Evolutionary conservation across 2,329 filamentous ascomycete genomes (phyloP), one percentile per base, ranked within the genome.

Genomic region (Alternaria sp.): DNA sequence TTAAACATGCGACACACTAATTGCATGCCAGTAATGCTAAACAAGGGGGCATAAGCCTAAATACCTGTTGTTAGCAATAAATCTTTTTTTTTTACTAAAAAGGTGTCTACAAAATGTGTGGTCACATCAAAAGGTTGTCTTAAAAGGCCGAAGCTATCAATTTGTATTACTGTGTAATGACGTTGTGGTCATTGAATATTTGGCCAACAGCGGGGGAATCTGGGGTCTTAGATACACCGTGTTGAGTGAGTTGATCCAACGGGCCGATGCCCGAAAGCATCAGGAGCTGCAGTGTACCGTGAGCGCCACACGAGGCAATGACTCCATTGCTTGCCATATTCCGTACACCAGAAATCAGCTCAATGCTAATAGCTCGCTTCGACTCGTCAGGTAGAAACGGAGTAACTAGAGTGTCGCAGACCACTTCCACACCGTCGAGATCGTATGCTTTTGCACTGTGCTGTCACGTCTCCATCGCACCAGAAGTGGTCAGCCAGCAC

Each of bases 191-290:
- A 48, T 52, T 56, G 6, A 70, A 53, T 23, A 69, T 69, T 48
- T 71, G 61, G n/a, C 73, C 72, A 10, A 75, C 71, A 2, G 52
- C 60, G 4, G 71, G 59, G 2, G 54, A 50, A 36, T 70, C 62
- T 5, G 60, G 24, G 2, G 66, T 28, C 7, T 63, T 33, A 1
- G 57, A 28, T 31, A 74, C 72, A 14, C 41, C 50, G 33, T 65
- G 58, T 11, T 61, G 48, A 2, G 39, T 1, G 3, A 75, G 66
- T 13, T 67, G 45, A 0, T 50, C 49, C 2, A 23, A 31, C 1
- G 67, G 69, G 3, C 79, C 77, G 36, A 79, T 71, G 5, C 77
- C 78, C 5, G 75, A 78, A 1, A 79, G 65, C 66, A 77, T 73
- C 63, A 71, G 62, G 2, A 73, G 54, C 53, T 81, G 78, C 0